These are phyloP conservation scores for Diatrype stigma DNA, from an alignment of 2,329 filamentous ascomycete genomes.

Conservation along the genomic window DNA sequence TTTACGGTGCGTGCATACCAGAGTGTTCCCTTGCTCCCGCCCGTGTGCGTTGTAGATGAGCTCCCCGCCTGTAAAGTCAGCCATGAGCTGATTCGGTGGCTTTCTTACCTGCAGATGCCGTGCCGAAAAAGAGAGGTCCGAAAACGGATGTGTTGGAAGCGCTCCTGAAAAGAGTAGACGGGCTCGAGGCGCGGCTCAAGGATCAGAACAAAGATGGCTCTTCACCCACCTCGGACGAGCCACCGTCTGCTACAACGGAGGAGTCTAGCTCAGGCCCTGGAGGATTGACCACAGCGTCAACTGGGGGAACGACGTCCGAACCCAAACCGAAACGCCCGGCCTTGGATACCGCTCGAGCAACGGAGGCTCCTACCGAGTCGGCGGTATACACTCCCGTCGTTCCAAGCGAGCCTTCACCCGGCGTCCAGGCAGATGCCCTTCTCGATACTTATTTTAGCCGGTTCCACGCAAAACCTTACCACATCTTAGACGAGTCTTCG, in stretches of 20 bases:
- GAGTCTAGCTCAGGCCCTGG: conserved; percentile 18
- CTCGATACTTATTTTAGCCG: conserved; percentile 76
- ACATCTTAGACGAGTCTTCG: conserved; percentile 73
- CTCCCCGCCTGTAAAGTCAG: background rate
- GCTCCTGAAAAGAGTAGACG: conserved; percentile 78
- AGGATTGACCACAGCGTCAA: conserved; percentile 14
- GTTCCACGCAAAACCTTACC: conserved; percentile 77
- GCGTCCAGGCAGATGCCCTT: conserved; percentile 55
- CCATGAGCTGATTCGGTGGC: conserved; percentile 5
- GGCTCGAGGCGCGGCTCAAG: conserved; percentile 74
- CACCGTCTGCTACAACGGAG: conserved; percentile 22
- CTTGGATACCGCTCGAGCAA: conserved; percentile 31
- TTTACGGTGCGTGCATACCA: conserved; percentile 64
- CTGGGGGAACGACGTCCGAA: conserved; percentile 30
- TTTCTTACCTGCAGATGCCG: conserved; percentile 58
- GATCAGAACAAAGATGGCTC: conserved; percentile 54
- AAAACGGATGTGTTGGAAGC: conserved; percentile 89
- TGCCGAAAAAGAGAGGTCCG: conserved; percentile 84
- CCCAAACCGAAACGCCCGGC: conserved; percentile 37
- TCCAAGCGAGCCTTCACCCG: conserved; percentile 41
- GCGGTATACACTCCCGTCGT: conserved; percentile 39
- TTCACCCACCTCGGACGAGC: conserved; percentile 34
- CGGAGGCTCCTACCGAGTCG: conserved; percentile 31
- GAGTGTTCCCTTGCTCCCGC: background rate
- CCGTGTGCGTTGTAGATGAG: too few species aligned